Evolutionary conservation across 371 early-diverging fungal species (phyloP), one percentile per base, ranked within the genome.

Genomic region (Dinochytrium kinnereticum): DNA sequence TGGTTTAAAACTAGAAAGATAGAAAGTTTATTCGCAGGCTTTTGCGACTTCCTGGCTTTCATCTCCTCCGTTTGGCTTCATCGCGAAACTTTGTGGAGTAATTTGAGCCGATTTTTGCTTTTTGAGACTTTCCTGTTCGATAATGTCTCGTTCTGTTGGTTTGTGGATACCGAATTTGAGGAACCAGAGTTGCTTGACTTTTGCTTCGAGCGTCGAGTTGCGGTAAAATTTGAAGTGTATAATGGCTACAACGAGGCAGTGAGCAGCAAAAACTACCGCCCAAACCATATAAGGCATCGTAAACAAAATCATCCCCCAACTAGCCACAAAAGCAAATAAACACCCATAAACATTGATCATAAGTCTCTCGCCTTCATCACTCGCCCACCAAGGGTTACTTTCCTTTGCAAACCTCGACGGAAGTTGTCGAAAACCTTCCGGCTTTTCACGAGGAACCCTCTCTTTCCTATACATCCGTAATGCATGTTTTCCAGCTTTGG

Each of bases 321-420:
- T 61, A 10, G 15, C 61, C 34, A 13, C 34, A 37, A 33, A 61
- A 3, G 61, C 17, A 34, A 61, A 26, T 34, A 61, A 37, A 34
- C 61, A 31, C n/a, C 61, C 61, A 34, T 61, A 61, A 2, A 34
- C 5, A 34, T 61, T 61, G 34, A 61, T 61, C 7, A 61, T 7
- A 15, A 61, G 37, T 24, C 7, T 7, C 34, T 61, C 61, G 5
- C 61, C 61, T 33, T 24, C 61, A 61, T 64, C 69, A 28, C 65
- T 33, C 3, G 76, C 69, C 84, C 84, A 84, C 75, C 78, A 80
- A 37, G 84, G 84, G 67, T 81, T 80, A 53, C 76, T 79, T 2
- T 70, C 66, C 26, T 71, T 67, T 26, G 40, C 10, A 34, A 59
- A 68, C 37, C 64, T 71, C 24, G 76, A 76, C 13, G 72, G 72